Percentiles rank a stretch among this genome's conserved stretches.
Evolutionary conservation across 306 rosid genomes (phyloP).

Genomic region (Crataegus laevigata): DNA sequence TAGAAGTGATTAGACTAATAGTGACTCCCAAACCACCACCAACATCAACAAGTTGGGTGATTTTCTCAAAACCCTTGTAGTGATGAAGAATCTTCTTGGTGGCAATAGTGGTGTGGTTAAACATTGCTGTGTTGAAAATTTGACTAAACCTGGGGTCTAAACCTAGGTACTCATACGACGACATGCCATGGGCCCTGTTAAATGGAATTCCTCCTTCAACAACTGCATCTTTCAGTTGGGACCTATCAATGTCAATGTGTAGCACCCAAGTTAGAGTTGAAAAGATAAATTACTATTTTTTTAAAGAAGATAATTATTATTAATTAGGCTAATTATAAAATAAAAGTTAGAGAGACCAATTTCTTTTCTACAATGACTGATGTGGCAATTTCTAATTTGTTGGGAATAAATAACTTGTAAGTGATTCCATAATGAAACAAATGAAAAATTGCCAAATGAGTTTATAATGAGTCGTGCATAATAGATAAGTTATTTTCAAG

Average conservation of each 20-base stretch:
- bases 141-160: constrained; percentile 30
- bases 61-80: constrained; percentile 37
- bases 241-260: constrained; percentile 15
- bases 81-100: constrained; percentile 26
- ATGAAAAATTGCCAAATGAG: too few species aligned
- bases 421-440: too few species aligned
- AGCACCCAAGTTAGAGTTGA: neutral
- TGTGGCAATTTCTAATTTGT: too few species aligned
- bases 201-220: constrained; percentile 44
- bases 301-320: too few species aligned
- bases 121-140: constrained; percentile 21
- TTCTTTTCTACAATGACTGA: too few species aligned
- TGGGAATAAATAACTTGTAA: too few species aligned
- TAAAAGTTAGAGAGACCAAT: too few species aligned
- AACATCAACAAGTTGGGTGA: constrained; percentile 47
- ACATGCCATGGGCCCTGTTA: constrained; percentile 30
- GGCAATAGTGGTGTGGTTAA: constrained; percentile 18
- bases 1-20: constrained; percentile 14
- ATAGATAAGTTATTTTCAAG: too few species aligned
- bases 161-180: constrained; percentile 27
- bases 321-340: too few species aligned
- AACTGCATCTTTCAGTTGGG: constrained; percentile 12
- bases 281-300: too few species aligned
- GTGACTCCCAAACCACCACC: constrained; percentile 52
- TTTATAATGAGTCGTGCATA: too few species aligned